Percentiles rank a stretch among this genome's conserved stretches.
Evolutionary conservation across 2,329 filamentous ascomycete species (phyloP).

Genomic region (Ambrosiella beaveri): DNA sequence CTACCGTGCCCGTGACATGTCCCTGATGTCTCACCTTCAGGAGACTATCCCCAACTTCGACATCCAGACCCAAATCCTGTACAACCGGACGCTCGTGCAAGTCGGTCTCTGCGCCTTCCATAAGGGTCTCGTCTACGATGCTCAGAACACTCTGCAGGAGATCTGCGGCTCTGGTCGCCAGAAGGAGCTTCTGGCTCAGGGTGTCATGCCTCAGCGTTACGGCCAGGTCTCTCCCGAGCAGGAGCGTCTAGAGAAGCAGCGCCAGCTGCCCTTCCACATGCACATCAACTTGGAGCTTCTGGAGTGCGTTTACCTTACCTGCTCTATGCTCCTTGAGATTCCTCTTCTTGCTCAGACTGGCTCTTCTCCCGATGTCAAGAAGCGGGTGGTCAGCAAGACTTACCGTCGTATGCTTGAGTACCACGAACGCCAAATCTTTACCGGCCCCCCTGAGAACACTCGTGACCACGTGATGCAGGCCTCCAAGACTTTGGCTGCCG

Average conservation of each 20-base stretch:
- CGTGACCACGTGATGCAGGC: constrained; percentile 99
- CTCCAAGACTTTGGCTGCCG: constrained; percentile 86
- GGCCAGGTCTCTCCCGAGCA: constrained; percentile 93
- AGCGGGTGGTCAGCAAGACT: constrained; percentile 96
- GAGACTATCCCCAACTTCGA: constrained; percentile 96
- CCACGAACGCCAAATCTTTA: constrained; percentile 98
- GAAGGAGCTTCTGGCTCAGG: constrained; percentile 94
- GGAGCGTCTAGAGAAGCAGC: constrained; percentile 89
- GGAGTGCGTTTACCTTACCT: constrained; percentile 96
- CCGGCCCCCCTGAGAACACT: constrained; percentile 94
- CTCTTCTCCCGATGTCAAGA: constrained; percentile 90
- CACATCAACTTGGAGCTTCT: constrained; percentile 98
- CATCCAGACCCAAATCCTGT: constrained; percentile 91
- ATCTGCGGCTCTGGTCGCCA: constrained; percentile 95
- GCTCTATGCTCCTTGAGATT: constrained; percentile 98
- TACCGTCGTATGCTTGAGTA: constrained; percentile 99
- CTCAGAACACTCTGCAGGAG: constrained; percentile 92
- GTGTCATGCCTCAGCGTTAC: constrained; percentile 95
- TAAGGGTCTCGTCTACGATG: constrained; percentile 88
- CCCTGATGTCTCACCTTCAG: constrained; percentile 98
- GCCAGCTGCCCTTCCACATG: constrained; percentile 98
- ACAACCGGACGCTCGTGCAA: constrained; percentile 95
- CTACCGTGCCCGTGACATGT: constrained; percentile 95
- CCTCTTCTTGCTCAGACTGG: constrained; percentile 91
- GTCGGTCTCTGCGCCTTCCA: constrained; percentile 97